Base-by-base conservation (phyloP, 108 stramenopile genomes). In the Hondaea fermentalgiana region DNA sequence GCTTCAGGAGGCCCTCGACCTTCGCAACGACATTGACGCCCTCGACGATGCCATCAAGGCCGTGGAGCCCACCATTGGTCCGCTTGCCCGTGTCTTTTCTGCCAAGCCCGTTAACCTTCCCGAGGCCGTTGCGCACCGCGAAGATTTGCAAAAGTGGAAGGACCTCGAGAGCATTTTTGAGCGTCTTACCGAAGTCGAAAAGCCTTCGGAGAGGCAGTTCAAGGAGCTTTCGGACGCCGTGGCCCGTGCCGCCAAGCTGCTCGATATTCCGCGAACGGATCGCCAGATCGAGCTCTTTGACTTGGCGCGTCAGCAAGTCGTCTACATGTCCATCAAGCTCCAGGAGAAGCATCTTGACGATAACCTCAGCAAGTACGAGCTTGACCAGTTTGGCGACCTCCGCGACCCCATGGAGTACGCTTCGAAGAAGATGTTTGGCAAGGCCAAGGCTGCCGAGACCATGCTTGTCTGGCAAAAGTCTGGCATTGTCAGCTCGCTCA, bases 1-100 rank as follows among this genome's bases (percentile, higher is more conserved):
- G 57, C 23, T 89, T 59, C 17, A 60, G 51, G 49, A 88, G 12
- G 89, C 89, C 29, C 89, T 88, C 45, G 51, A 59, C 5, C 19
- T 28, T 10, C 53, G 89, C 29, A 88, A 90, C 60, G 88, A 90
- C 71, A 44, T 43, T 17, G 71, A 59, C 57, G 58, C 44, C 19
- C 57, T 90, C 23, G 88, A 90, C 88, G 59, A 28, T n/a, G 90
- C 90, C 28, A 57, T 90, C 58, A 44, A 72, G 55, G 88, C 69
- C 19, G 71, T 35, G 12, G 57, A 71, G 29, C 87, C 53, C 19
- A 25, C 55, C n/a, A 57, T 90, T 45, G 88, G 90, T 17, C 90
- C 87, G 44, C 60, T 87, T 58, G 58, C 44, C 23, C 42, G 19
- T 12, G 60, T 90, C 87, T 90, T 87, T 57, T 12, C 60, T 8